Base-by-base conservation (phyloP, 2,329 filamentous ascomycete species). In the Ophiocordyceps australis region DNA sequence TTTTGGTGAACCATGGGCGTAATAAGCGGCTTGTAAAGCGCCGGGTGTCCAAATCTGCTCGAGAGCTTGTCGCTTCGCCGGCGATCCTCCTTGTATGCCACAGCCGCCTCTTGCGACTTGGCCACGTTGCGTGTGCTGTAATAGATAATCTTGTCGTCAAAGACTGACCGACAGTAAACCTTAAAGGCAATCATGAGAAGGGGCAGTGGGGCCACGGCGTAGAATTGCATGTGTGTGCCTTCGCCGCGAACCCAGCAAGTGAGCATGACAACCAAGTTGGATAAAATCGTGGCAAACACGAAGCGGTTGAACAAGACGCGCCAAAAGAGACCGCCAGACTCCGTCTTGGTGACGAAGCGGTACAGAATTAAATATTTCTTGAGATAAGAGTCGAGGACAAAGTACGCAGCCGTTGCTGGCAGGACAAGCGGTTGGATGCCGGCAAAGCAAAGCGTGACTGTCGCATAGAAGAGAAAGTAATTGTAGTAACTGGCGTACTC, bases 401-500 rank as follows among this genome's bases (percentile, higher is more conserved):
- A 95, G 59, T 94, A 98, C 17, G 94, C 53, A 2, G 85, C 83
- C 1, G 80, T 82, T 20, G 91, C 78, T 0, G 80, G 73, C 7
- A 98, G 62, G 2, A 89, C 77, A 14, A 95, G 62, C 1, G 89
- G 89, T 49, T 95, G 89, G 27, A 95, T 62, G 2, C 74, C 71
- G 3, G 76, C 73, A 42, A 89, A 94, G 40, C 74, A 82, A 11
- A 98, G 59, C 0, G 82, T 77, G 17, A 95, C 79, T 0, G 86
- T 94, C 14, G 78, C 63, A 54, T 95, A 98, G 54, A 81, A 98
- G 17, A 95, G 60, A 50, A 94, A 94, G 49, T 92, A 95, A 50
- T 94, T 95, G 64, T 94, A 98, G 54, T 95, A 95, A 38, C 72
- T 82, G 30, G 89, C 82, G 43, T 94, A 95, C 38, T 95, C 85